phyloP scores from a whole-genome alignment of 345 rosid species.

The Hibiscus mutabilis region DNA sequence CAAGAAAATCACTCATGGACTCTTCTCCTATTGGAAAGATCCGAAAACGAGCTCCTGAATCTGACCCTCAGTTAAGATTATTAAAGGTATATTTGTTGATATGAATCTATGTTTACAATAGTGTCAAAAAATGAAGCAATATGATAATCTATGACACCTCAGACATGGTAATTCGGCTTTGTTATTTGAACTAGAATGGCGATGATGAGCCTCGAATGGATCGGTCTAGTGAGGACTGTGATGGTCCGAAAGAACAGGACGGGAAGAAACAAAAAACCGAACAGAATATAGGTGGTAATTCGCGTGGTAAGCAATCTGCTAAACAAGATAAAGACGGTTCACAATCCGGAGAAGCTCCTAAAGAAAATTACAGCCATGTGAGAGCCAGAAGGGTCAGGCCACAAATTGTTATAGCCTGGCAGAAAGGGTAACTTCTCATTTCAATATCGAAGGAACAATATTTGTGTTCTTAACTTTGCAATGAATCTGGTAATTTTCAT shows the following conservation, averaged over 20 bases:
- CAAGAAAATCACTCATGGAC: constrained; percentile 12
- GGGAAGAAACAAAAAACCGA: constrained; percentile 60
- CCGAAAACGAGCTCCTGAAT: constrained; percentile 43
- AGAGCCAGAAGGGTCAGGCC: constrained; percentile 97
- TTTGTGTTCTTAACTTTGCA: not conserved
- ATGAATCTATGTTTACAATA: not conserved
- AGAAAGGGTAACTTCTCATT: constrained; percentile 59
- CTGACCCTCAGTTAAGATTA: constrained; percentile 33
- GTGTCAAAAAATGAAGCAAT: not conserved
- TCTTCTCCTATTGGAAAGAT: constrained; percentile 47
- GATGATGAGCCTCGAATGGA: constrained; percentile 44
- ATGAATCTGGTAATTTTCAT: constrained; percentile 15
- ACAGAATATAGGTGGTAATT: constrained; percentile 30
- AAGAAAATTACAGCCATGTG: constrained; percentile 80
- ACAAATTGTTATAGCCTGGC: constrained; percentile 97
- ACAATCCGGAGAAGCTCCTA: constrained; percentile 54
- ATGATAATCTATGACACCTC: not conserved
- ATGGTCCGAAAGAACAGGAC: constrained; percentile 34
- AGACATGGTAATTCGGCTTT: not conserved
- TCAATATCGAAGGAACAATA: not conserved
- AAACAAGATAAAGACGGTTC: constrained; percentile 61
- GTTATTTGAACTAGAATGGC: constrained; percentile 33
- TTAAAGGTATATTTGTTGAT: constrained; percentile 43
- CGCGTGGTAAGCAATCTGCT: constrained; percentile 36
- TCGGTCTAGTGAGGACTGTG: constrained; percentile 36